These are phyloP conservation scores for Psidium friedrichsthalianum DNA, from an alignment of 345 rosid genomes.

Conservation along the genomic window DNA sequence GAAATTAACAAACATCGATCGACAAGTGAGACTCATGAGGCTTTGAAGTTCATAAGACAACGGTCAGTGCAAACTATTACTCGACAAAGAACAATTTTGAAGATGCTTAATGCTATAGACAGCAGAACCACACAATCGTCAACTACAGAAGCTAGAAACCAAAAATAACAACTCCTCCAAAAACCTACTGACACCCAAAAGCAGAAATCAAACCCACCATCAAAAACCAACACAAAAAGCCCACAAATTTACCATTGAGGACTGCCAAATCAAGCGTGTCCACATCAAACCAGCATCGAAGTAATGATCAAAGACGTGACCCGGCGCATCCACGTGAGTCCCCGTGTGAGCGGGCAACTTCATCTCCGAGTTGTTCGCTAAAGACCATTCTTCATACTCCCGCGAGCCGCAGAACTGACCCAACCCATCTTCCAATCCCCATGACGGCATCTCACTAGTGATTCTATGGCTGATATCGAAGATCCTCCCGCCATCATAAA, in stretches of 20 bases:
- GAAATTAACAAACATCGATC: neutral
- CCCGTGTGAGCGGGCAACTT: constrained; percentile 34
- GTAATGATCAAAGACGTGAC: constrained; percentile 32
- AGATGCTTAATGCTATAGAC: neutral
- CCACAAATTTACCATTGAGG: neutral
- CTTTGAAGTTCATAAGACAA: neutral
- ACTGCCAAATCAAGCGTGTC: constrained; percentile 31
- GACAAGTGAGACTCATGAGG: neutral
- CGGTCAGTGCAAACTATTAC: neutral
- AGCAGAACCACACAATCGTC: neutral
- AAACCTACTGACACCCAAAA: neutral
- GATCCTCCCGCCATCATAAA: constrained; percentile 24
- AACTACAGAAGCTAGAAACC: neutral
- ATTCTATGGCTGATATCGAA: constrained; percentile 33
- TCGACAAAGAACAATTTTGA: neutral
- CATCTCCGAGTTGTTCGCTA: constrained; percentile 15
- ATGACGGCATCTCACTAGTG: constrained; percentile 19
- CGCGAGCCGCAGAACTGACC: constrained; percentile 25
- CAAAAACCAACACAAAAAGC: neutral
- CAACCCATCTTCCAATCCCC: constrained; percentile 18
- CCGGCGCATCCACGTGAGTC: constrained; percentile 48
- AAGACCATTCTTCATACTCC: constrained; percentile 34
- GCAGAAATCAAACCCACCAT: neutral
- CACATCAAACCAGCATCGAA: constrained; percentile 36
- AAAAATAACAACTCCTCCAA: neutral